phyloP scores from a whole-genome alignment of 2,329 filamentous ascomycete genomes.

The Colletotrichum lindemuthianum region DNA sequence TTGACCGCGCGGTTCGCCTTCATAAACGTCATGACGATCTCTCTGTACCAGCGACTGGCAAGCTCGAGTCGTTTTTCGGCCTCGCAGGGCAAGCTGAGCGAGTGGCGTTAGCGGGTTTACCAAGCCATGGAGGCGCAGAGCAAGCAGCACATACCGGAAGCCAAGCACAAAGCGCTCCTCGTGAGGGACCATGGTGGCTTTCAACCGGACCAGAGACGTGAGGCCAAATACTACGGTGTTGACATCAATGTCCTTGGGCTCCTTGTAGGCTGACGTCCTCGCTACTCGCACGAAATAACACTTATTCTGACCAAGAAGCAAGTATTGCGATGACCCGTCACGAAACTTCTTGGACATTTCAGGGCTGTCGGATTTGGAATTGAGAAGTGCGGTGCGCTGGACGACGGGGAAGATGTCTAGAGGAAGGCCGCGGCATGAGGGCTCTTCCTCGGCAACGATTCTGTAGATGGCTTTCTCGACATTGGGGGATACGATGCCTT shows the following conservation, averaged over 20 bases:
- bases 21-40: constrained; percentile 63
- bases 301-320: constrained; percentile 63
- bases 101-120: constrained; percentile 8
- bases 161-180: constrained; percentile 66
- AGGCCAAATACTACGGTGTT: constrained; percentile 62
- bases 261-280: constrained; percentile 53
- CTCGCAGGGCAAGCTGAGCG: constrained; percentile 22
- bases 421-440: constrained; percentile 44
- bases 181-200: constrained; percentile 59
- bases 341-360: constrained; percentile 57
- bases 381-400: constrained; percentile 54
- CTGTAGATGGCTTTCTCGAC: constrained; percentile 57
- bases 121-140: constrained; percentile 37
- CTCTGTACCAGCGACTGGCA: constrained; percentile 64
- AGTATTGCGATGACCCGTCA: constrained; percentile 63
- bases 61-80: constrained; percentile 58
- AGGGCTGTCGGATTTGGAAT: constrained; percentile 51
- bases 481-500: constrained; percentile 55
- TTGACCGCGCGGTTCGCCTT: constrained; percentile 66
- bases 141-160: constrained; percentile 57
- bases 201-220: constrained; percentile 62
- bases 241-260: constrained; percentile 58
- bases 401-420: constrained; percentile 62
- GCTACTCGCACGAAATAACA: constrained; percentile 63
- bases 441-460: constrained; percentile 58